A percentile compares a stretch with the other conserved stretches of the same genome.
Conservation (phyloP, 2,329 filamentous ascomycete genomes). For the Madurella mycetomatis region DNA sequence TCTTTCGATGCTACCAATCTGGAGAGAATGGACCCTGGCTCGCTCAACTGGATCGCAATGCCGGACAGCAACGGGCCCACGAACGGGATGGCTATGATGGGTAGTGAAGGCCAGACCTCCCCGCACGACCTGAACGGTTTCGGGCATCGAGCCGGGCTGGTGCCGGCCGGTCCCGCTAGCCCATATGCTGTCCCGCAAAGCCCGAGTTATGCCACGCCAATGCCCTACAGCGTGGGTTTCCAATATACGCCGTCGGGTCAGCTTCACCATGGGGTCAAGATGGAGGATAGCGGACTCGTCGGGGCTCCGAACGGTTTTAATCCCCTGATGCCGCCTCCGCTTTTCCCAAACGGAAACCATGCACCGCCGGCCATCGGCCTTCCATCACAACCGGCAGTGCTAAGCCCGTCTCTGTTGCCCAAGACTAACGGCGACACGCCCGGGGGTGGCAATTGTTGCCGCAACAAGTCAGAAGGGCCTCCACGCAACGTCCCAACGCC, state of each 20-base stretch:
- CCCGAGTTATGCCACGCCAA: constrained; percentile 10
- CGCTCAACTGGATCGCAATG: constrained; percentile 45
- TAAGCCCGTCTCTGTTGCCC: constrained; percentile 3
- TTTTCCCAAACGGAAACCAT: constrained; percentile 14
- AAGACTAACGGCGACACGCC: constrained; percentile 16
- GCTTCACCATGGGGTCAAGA: constrained; percentile 17
- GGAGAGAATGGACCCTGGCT: constrained; percentile 50
- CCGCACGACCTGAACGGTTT: constrained; percentile 5
- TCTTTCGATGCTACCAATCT: constrained; percentile 48
- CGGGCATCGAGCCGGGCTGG: constrained; percentile 3
- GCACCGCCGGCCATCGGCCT: constrained; percentile 3
- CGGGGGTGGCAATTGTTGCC: constrained; percentile 31
- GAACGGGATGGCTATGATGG: constrained; percentile 24
- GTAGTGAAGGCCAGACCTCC: constrained; percentile 6
- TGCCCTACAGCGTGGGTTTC: constrained; percentile 17
- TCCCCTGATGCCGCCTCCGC: constrained; percentile 5
- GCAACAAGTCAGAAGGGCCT: constrained; percentile 27
- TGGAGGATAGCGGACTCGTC: constrained; percentile 35
- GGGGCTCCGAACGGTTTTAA: constrained; percentile 37
- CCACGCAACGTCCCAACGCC: neutral
- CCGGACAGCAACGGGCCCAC: constrained; percentile 23
- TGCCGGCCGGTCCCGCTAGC: constrained; percentile 9
- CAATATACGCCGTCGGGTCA: constrained; percentile 15
- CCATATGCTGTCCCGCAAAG: constrained; percentile 8
- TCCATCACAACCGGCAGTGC: constrained; percentile 19